These are phyloP conservation scores for Mesembryanthemum crystallinum DNA, from an alignment of 148 eudicot genomes.

Conservation along the genomic window DNA sequence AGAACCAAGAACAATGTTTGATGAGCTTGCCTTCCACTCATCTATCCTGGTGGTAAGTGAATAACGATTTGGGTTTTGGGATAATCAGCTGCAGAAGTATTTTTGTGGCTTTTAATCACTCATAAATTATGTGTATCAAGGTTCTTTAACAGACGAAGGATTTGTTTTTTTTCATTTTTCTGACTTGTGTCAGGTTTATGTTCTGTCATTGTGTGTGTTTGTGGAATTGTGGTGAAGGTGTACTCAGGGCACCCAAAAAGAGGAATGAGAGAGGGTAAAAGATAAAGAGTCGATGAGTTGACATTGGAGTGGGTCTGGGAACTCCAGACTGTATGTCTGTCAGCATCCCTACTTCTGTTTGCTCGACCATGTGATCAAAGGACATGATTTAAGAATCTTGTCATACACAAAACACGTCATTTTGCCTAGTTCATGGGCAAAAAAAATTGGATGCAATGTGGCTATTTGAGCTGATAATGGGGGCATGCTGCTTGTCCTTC, in stretches of 20 bases:
- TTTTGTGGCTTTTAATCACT: not conserved
- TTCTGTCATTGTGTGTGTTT: not conserved
- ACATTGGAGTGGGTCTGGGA: not conserved
- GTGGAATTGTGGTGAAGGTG: not conserved
- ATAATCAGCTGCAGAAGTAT: not conserved
- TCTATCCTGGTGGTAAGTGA: not conserved
- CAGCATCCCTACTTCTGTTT: no score
- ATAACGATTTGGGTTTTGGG: not conserved
- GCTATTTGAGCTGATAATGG: no score
- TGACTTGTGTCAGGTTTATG: not conserved
- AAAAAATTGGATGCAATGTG: no score
- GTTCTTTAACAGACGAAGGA: not conserved
- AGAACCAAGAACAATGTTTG: not conserved
- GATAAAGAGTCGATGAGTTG: no score
- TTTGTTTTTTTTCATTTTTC: not conserved
- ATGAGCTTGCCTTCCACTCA: not conserved
- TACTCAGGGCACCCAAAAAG: not conserved
- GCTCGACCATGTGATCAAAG: no score
- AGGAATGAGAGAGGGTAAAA: not conserved
- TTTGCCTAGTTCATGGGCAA: no score
- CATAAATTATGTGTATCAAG: not conserved
- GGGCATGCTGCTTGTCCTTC: no score
- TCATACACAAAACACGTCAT: no score
- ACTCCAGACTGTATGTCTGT: no score
- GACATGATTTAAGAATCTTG: no score